A percentile compares a stretch with the other conserved stretches of the same genome.
These are phyloP conservation scores for Clathrospora elynae DNA, from an alignment of 2,329 filamentous ascomycete genomes.

Conservation along the genomic window DNA sequence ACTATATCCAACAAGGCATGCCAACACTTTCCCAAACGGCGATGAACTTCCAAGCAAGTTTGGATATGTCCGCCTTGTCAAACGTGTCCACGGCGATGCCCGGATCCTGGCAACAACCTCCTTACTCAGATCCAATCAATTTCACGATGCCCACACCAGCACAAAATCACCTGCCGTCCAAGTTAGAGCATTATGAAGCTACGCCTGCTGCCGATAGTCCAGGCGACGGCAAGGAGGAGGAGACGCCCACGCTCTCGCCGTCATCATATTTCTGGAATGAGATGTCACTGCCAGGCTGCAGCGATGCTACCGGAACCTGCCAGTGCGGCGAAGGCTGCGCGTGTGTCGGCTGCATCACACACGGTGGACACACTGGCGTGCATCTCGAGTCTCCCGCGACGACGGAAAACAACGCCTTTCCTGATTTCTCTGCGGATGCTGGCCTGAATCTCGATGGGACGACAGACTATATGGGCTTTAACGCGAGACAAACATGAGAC, in stretches of 20 bases:
- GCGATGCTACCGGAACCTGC: slow-evolving; percentile 57
- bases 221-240: slow-evolving; percentile 39
- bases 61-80: slow-evolving; percentile 26
- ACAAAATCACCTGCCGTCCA: slow-evolving; percentile 14
- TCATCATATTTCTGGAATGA: slow-evolving; percentile 48
- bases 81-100: slow-evolving; percentile 22
- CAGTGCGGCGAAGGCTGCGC: slow-evolving; percentile 59
- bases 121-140: slow-evolving; percentile 17
- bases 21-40: slow-evolving; percentile 23
- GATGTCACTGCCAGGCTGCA: slow-evolving; percentile 50
- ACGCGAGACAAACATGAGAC: slow-evolving; percentile 6
- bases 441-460: slow-evolving; percentile 17
- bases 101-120: slow-evolving; percentile 32
- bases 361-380: slow-evolving; percentile 57
- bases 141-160: slow-evolving; percentile 16
- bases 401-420: slow-evolving; percentile 23
- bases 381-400: slow-evolving; percentile 34
- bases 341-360: slow-evolving; percentile 60
- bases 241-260: slow-evolving; percentile 44
- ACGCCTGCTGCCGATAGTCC: slow-evolving; percentile 36
- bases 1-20: slow-evolving; percentile 24
- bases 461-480: slow-evolving; percentile 16
- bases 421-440: slow-evolving; percentile 15
- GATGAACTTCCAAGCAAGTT: slow-evolving; percentile 29
- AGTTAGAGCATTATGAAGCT: slow-evolving; percentile 18